phyloP scores from a whole-genome alignment of 202 grass and related monocot genomes.

The Dendrocalamus latiflorus region DNA sequence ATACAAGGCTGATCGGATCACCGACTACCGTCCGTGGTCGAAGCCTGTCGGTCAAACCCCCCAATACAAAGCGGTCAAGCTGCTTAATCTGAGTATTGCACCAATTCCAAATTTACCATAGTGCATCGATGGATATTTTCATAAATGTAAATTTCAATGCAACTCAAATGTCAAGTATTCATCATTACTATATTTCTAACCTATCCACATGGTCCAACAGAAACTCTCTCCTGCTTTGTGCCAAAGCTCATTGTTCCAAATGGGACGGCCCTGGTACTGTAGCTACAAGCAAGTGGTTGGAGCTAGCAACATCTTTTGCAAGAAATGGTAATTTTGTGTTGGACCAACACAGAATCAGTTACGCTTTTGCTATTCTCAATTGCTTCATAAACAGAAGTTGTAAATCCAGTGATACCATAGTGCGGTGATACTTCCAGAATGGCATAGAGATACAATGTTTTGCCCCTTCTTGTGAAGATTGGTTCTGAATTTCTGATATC shows the following conservation, averaged over 20 bases:
- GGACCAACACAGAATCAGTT: neutral
- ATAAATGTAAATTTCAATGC: too few relatives aligned
- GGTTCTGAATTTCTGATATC: neutral
- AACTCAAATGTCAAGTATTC: too few relatives aligned
- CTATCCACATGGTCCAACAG: too few relatives aligned
- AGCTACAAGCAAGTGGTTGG: neutral
- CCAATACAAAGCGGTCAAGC: too few relatives aligned
- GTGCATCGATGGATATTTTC: too few relatives aligned
- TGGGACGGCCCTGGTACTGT: neutral
- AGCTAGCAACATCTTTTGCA: neutral
- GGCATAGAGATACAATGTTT: neutral
- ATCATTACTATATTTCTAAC: slow-evolving; percentile 1
- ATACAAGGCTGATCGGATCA: too few relatives aligned
- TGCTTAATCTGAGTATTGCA: too few relatives aligned
- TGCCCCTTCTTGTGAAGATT: neutral
- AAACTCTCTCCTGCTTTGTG: neutral
- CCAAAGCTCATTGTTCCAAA: neutral
- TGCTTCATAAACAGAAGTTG: neutral
- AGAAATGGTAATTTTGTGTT: neutral
- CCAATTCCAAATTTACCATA: too few relatives aligned
- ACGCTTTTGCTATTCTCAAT: neutral
- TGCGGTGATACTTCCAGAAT: too few relatives aligned
- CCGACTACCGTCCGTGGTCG: too few relatives aligned
- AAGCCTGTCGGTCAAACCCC: too few relatives aligned
- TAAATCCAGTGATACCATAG: too few relatives aligned